Conservation (phyloP, 257 asterid species). For the Nicotiana otophora region DNA sequence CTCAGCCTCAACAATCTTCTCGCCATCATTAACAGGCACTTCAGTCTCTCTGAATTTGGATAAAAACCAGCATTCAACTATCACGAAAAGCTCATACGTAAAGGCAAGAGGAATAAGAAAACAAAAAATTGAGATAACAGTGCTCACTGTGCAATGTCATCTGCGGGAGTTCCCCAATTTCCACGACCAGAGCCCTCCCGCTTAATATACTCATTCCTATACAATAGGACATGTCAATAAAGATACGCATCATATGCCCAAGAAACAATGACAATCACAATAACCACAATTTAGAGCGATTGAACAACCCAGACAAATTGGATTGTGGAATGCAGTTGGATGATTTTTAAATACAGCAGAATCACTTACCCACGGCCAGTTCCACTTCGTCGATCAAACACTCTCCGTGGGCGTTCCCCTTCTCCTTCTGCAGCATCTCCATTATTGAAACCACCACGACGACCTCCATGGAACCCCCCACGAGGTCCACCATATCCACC, state of each 20-base stretch:
- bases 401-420: conserved; percentile 26
- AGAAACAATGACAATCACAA: not conserved
- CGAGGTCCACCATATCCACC: conserved; percentile 29
- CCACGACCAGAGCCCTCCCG: conserved; percentile 78
- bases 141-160: conserved; percentile 50
- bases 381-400: conserved; percentile 37
- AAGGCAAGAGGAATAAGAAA: not conserved
- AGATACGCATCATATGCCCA: not conserved
- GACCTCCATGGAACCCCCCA: conserved; percentile 29
- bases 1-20: conserved; percentile 49
- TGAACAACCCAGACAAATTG: not conserved
- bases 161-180: conserved; percentile 62
- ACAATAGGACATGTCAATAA: not conserved
- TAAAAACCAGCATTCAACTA: not conserved
- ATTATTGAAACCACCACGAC: conserved; percentile 33
- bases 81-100: not conserved
- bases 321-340: not conserved
- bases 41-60: conserved; percentile 37
- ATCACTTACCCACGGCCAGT: conserved; percentile 39
- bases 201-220: conserved; percentile 38
- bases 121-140: not conserved
- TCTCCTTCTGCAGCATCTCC: conserved; percentile 21
- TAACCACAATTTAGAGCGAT: no score
- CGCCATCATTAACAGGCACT: conserved; percentile 35
- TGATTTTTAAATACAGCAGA: not conserved